phyloP scores from a whole-genome alignment of 805 yeast genomes.

The Lachancea sp. region DNA sequence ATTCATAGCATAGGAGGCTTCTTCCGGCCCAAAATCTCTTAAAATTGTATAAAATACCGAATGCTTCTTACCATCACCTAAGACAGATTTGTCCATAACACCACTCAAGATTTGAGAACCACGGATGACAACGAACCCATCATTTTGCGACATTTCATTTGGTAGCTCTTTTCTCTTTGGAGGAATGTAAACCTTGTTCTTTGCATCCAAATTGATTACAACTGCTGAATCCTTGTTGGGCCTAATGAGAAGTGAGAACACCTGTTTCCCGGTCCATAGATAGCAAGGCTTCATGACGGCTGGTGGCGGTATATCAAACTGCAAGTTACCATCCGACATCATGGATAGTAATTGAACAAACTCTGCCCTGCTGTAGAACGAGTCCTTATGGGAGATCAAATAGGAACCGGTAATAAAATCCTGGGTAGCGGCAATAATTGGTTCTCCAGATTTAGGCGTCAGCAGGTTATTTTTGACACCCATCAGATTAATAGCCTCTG shows the following conservation, averaged over 20 bases:
- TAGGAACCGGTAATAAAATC: constrained; percentile 97
- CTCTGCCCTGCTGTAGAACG: constrained; percentile 83
- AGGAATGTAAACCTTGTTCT: constrained; percentile 80
- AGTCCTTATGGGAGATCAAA: constrained; percentile 85
- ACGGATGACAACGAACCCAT: constrained; percentile 85
- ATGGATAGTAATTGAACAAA: constrained; percentile 77
- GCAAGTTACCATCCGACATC: constrained; percentile 91
- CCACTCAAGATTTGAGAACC: constrained; percentile 88
- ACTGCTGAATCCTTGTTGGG: constrained; percentile 77
- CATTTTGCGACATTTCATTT: constrained; percentile 95
- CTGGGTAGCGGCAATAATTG: constrained; percentile 98
- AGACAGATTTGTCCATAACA: constrained; percentile 90
- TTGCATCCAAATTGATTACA: constrained; percentile 86
- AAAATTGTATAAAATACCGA: constrained; percentile 92
- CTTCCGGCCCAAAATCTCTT: constrained; percentile 94
- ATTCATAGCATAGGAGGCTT: constrained; percentile 94
- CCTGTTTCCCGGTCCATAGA: constrained; percentile 97
- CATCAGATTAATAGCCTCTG: constrained; percentile 98
- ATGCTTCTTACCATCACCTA: constrained; percentile 97
- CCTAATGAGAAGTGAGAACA: constrained; percentile 77
- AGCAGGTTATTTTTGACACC: constrained; percentile 92
- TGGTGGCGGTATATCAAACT: constrained; percentile 94
- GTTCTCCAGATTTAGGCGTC: constrained; percentile 98
- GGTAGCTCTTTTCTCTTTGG: constrained; percentile 64
- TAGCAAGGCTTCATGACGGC: constrained; percentile 81